Base-by-base conservation (phyloP, 495 filamentous ascomycete genomes). In the Tuber aestivum region DNA sequence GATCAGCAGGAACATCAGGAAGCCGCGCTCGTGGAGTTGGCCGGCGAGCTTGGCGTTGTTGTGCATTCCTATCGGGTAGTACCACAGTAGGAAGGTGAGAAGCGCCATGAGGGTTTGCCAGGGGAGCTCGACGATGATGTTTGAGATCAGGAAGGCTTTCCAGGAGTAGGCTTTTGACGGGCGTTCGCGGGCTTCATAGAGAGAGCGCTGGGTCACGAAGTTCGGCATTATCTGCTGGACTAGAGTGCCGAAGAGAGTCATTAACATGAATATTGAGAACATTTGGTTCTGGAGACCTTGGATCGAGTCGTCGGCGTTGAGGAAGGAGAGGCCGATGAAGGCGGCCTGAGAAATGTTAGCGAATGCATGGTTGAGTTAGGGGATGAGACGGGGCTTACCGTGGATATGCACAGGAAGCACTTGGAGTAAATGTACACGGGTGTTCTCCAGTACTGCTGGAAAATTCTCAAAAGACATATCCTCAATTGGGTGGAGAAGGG, bases 301-400 rank as follows among this genome's bases (percentile, higher is more conserved):
- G 3, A 91, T 84, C 27, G 87, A 88, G 82, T 90, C 92, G 41
- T 88, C 85, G 10, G 92, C 88, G 32, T 89, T 87, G 88, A 88
- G 94, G 85, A 97, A 97, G 37, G 92, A 92, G 84, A 97, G 94
- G 20, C 93, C 93, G 82, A 94, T 94, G 85, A 96, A 96, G 6
- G 97, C 85, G 2, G 87, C 69, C 77, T 78, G 35, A n/a, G 23
- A 16, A 35, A 77, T 78, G 77, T 71, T 35, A 10, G 40, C 27
- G 40, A 77, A 73, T 27, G 45, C 12, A 14, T 65, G 10, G 18
- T 65, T 1, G 14, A 27, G 35, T 16, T 2, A 32, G 32, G 38
- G 20, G 23, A 78, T 44, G 21, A 73, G 61, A n/a, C 45, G 12
- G 56, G 32, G 65, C 75, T 48, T 78, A 78, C 88, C 76, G 90